These are phyloP conservation scores for Neopestalotiopsis rosae DNA, from an alignment of 2,329 filamentous ascomycete species.

Conservation along the genomic window DNA sequence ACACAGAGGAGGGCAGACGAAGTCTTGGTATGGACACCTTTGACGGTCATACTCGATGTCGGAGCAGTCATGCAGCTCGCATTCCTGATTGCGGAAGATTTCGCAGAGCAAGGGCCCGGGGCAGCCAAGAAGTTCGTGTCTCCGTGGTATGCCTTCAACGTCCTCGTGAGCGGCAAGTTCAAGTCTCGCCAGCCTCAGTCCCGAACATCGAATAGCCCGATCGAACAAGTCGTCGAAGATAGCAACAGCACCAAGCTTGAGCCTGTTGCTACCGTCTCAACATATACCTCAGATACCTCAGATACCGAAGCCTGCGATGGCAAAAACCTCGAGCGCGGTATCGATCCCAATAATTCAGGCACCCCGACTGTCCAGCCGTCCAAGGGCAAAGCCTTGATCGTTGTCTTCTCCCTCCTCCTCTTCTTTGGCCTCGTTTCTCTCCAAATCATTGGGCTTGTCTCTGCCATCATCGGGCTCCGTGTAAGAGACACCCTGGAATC, in stretches of 20 bases:
- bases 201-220: not conserved
- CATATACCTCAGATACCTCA: too few species aligned
- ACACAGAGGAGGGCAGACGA: slow-evolving; percentile 21
- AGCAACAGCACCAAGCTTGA: not conserved
- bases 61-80: slow-evolving; percentile 26
- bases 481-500: slow-evolving; percentile 12
- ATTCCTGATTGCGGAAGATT: slow-evolving; percentile 20
- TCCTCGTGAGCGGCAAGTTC: not conserved
- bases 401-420: slow-evolving; percentile 19
- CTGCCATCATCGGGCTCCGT: slow-evolving; percentile 14
- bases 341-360: too few species aligned
- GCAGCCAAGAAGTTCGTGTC: not conserved
- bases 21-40: slow-evolving; percentile 24
- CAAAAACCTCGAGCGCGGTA: too few species aligned
- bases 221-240: not conserved
- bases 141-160: not conserved
- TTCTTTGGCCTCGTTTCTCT: slow-evolving; percentile 19
- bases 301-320: too few species aligned
- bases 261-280: too few species aligned
- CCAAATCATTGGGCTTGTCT: slow-evolving; percentile 22
- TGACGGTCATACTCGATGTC: slow-evolving; percentile 24
- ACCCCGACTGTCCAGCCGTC: not conserved
- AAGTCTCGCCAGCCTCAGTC: not conserved
- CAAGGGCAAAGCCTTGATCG: slow-evolving; percentile 21
- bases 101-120: not conserved